A percentile compares a stretch with the other conserved stretches of the same genome.
Conservation (phyloP, 2,329 filamentous ascomycete genomes). For the Purpureocillium takamizusanense region DNA sequence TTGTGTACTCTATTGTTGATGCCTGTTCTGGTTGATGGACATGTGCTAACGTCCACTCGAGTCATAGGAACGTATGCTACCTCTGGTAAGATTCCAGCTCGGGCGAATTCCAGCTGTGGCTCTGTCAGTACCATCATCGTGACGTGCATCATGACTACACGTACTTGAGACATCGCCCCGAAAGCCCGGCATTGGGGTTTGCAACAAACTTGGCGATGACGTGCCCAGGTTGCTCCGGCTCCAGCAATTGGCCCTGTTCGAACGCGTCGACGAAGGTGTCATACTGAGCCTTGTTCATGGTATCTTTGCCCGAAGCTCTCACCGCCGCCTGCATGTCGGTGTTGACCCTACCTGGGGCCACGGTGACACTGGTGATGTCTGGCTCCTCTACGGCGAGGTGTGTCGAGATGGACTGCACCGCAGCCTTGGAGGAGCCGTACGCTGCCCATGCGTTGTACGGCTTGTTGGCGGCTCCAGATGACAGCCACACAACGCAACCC, state of each 20-base stretch:
- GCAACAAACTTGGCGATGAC: constrained; percentile 76
- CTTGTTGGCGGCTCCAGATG: constrained; percentile 63
- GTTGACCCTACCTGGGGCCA: constrained; percentile 75
- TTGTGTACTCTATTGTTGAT: constrained; percentile 12
- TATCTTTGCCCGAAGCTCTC: constrained; percentile 45
- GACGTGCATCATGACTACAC: constrained; percentile 14
- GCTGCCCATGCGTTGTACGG: constrained; percentile 67
- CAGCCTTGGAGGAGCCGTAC: constrained; percentile 78
- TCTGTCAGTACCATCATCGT: constrained; percentile 9
- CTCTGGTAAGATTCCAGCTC: constrained; percentile 47
- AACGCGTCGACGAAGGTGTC: constrained; percentile 61
- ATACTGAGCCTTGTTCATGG: constrained; percentile 50
- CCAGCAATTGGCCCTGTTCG: constrained; percentile 61
- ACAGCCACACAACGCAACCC: constrained; percentile 69
- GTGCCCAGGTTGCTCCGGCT: constrained; percentile 74
- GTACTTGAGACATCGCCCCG: constrained; percentile 66
- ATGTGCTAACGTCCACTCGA: constrained; percentile 9
- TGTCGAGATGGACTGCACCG: constrained; percentile 66
- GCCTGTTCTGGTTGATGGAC: constrained; percentile 7
- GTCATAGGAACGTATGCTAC: constrained; percentile 8
- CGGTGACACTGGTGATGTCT: constrained; percentile 59
- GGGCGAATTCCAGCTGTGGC: constrained; percentile 25
- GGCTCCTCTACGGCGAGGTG: constrained; percentile 72
- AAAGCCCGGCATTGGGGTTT: constrained; percentile 55
- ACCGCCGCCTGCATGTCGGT: constrained; percentile 87